Percentiles rank a stretch among this genome's conserved stretches.
phyloP scores from a whole-genome alignment of 768 basidiomycete species.

The Clitopilus passeckerianus region DNA sequence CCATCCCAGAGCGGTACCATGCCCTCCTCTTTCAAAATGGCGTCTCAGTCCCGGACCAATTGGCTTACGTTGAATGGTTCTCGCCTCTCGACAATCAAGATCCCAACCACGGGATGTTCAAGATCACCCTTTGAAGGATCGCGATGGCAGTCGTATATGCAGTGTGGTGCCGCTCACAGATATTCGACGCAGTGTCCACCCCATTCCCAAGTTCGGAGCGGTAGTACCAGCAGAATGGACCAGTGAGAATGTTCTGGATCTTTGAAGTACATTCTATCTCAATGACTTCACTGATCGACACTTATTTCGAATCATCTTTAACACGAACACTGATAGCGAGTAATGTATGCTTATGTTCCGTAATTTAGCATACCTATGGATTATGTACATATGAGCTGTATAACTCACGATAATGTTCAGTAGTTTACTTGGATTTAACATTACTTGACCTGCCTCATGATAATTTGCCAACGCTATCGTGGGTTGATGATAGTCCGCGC shows the following conservation, averaged over 20 bases:
- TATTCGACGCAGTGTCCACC: conserved; percentile 22
- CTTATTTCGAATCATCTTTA: neutral
- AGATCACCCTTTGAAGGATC: conserved; percentile 3
- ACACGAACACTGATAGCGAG: too few relatives aligned
- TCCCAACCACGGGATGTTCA: conserved; percentile 3
- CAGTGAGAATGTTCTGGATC: conserved; percentile 12
- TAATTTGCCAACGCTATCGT: too few relatives aligned
- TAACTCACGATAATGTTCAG: too few relatives aligned
- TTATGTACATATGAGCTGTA: too few relatives aligned
- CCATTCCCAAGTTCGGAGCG: conserved; percentile 20
- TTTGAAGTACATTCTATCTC: conserved; percentile 9
- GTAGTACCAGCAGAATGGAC: conserved; percentile 13
- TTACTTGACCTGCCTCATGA: too few relatives aligned
- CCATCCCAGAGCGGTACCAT: conserved; percentile 6
- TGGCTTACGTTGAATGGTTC: conserved; percentile 24
- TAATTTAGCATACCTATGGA: too few relatives aligned
- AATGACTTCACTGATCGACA: conserved; percentile 13
- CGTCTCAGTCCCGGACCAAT: conserved; percentile 2
- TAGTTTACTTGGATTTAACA: too few relatives aligned
- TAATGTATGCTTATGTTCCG: too few relatives aligned
- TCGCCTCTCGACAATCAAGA: conserved; percentile 8
- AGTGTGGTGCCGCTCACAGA: conserved; percentile 21
- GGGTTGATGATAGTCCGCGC: too few relatives aligned
- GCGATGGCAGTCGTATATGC: conserved; percentile 7
- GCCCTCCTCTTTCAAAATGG: neutral